These are phyloP conservation scores for Wickerhamomyces queroliae DNA, from an alignment of 805 yeast species.

Conservation along the genomic window DNA sequence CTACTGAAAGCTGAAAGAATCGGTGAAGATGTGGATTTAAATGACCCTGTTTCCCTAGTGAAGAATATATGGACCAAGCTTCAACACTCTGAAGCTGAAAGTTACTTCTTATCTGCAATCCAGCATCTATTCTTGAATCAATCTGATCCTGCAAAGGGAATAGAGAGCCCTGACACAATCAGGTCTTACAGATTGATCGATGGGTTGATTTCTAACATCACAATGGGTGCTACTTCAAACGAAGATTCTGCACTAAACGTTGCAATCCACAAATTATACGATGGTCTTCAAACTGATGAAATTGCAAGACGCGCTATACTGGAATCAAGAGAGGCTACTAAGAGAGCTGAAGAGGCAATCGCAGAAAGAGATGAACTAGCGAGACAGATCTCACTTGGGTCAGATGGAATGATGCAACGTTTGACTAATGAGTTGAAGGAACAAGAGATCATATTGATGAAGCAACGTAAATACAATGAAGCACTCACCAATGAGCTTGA, in stretches of 20 bases:
- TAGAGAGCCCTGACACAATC: constrained; percentile 37
- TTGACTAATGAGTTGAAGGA: constrained; percentile 59
- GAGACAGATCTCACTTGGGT: constrained; percentile 65
- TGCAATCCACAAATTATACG: constrained; percentile 67
- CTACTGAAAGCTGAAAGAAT: constrained; percentile 28
- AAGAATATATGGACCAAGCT: constrained; percentile 57
- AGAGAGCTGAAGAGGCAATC: constrained; percentile 46
- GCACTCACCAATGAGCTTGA: constrained; percentile 56
- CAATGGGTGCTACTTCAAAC: constrained; percentile 40
- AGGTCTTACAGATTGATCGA: constrained; percentile 58
- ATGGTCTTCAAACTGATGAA: constrained; percentile 78
- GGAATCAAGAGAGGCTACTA: constrained; percentile 48
- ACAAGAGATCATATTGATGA: constrained; percentile 49
- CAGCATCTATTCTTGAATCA: constrained; percentile 45
- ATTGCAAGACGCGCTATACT: constrained; percentile 67
- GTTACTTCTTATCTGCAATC: constrained; percentile 43
- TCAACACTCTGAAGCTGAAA: constrained; percentile 43
- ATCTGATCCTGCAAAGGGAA: constrained; percentile 32
- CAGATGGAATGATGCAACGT: constrained; percentile 63
- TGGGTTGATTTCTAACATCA: constrained; percentile 58
- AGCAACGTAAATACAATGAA: constrained; percentile 57
- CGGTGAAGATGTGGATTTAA: constrained; percentile 36
- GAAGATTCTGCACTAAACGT: constrained; percentile 66
- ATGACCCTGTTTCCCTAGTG: constrained; percentile 62
- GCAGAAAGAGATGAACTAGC: constrained; percentile 61